phyloP scores from a whole-genome alignment of 2,329 filamentous ascomycete genomes.

The Sporothrix variecibatus region DNA sequence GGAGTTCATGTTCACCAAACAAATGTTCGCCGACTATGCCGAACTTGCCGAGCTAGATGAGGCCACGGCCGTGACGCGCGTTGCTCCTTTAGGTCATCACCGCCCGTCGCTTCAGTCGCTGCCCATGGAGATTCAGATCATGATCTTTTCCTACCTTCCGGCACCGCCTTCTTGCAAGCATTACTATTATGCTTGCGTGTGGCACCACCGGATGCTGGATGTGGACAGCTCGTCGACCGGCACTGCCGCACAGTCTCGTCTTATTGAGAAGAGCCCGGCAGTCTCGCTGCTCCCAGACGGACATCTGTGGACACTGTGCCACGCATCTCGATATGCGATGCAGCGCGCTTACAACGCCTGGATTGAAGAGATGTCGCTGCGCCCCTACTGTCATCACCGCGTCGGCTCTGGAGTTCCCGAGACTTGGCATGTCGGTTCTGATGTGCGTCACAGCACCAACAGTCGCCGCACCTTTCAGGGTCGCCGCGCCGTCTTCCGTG shows the following conservation, averaged over 20 bases:
- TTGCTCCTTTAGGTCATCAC: neutral
- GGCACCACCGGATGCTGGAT: neutral
- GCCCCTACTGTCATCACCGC: neutral
- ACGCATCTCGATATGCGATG: neutral
- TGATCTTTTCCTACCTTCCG: neutral
- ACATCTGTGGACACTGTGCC: neutral
- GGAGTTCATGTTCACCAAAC: no score
- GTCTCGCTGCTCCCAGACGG: neutral
- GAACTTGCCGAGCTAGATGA: neutral
- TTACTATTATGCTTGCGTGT: neutral
- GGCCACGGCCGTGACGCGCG: no score
- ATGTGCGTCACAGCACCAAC: neutral
- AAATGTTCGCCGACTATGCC: neutral
- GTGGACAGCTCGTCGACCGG: neutral
- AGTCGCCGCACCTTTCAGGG: neutral
- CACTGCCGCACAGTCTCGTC: neutral
- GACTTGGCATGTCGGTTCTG: neutral
- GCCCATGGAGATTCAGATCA: neutral
- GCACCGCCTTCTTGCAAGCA: neutral
- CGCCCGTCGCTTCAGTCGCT: neutral
- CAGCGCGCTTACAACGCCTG: neutral
- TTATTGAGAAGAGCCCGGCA: neutral
- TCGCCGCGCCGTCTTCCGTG: neutral
- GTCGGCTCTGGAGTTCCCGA: neutral
- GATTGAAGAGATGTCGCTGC: neutral